Percentiles rank a stretch among this genome's conserved stretches.
Evolutionary conservation across 140 eudicot genomes (phyloP).

Genomic region (Bidens hawaiensis): DNA sequence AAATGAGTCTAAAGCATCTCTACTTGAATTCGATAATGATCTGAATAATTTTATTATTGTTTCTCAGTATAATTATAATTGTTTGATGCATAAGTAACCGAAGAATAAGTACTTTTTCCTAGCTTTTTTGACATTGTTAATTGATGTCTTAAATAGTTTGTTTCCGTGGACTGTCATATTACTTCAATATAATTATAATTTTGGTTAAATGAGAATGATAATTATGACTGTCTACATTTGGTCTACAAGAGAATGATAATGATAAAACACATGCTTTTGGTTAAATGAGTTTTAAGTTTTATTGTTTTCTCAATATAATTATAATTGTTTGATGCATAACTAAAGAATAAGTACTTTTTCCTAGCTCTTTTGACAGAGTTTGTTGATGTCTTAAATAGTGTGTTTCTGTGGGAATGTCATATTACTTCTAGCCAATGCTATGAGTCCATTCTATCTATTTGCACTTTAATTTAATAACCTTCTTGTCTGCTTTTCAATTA

Average conservation of each 20-base stretch:
- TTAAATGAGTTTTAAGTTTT: too few species aligned
- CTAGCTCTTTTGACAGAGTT: neutral
- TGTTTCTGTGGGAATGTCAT: neutral
- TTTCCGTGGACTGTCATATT: neutral
- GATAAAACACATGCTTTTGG: too few species aligned
- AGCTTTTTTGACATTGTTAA: neutral
- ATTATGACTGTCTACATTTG: too few species aligned
- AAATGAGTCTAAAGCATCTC: neutral
- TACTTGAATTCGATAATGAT: neutral
- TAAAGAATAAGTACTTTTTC: neutral
- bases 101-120: neutral
- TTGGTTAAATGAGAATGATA: too few species aligned
- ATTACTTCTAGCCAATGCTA: neutral
- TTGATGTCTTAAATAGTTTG: neutral
- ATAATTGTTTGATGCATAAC: neutral
- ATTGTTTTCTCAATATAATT: neutral
- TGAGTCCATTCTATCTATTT: neutral
- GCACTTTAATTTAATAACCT: neutral
- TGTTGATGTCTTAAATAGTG: neutral
- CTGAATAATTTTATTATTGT: neutral
- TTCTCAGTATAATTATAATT: neutral
- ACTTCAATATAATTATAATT: too few species aligned
- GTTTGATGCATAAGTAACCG: neutral
- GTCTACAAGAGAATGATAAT: too few species aligned
- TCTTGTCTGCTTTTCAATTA: neutral